Evolutionary conservation across 2,329 filamentous ascomycete genomes (phyloP).

Genomic region (Fusarium sp.): DNA sequence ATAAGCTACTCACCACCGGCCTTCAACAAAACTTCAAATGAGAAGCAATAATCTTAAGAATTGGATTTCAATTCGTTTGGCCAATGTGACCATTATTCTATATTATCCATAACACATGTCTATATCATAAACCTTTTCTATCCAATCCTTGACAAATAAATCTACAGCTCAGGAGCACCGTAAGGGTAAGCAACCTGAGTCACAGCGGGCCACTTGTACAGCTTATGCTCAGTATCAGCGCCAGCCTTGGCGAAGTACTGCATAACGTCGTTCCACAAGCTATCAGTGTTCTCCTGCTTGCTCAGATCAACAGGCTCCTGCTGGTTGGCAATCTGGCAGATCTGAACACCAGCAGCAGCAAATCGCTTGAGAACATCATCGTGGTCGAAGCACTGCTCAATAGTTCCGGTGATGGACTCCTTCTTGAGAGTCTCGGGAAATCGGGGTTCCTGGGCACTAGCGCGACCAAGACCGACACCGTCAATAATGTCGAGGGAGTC

Average conservation of each 20-base stretch:
- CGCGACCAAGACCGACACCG: constrained; percentile 23
- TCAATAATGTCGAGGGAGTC: constrained; percentile 28
- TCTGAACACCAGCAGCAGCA: constrained; percentile 23
- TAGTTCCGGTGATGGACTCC: not conserved
- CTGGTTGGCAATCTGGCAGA: constrained; percentile 23
- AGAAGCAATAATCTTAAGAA: not conserved
- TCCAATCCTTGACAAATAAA: not conserved
- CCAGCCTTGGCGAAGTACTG: constrained; percentile 13
- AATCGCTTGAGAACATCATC: constrained; percentile 17
- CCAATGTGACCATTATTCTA: not conserved
- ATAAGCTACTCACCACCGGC: not conserved
- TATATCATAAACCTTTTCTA: not conserved
- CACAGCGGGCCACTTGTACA: constrained; percentile 15
- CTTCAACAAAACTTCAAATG: not conserved
- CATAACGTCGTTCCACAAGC: constrained; percentile 20
- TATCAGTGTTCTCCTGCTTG: constrained; percentile 24
- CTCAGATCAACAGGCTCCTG: constrained; percentile 22
- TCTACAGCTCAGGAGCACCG: constrained; percentile 1
- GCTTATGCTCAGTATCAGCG: constrained; percentile 13
- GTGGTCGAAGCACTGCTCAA: constrained; percentile 14
- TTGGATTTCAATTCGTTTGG: not conserved
- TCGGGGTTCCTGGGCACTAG: constrained; percentile 19
- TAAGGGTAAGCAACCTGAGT: constrained; percentile 20
- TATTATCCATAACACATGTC: not conserved
- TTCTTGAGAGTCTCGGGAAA: constrained; percentile 21